Conservation (phyloP, 257 asterid genomes). For the Lantana camara region DNA sequence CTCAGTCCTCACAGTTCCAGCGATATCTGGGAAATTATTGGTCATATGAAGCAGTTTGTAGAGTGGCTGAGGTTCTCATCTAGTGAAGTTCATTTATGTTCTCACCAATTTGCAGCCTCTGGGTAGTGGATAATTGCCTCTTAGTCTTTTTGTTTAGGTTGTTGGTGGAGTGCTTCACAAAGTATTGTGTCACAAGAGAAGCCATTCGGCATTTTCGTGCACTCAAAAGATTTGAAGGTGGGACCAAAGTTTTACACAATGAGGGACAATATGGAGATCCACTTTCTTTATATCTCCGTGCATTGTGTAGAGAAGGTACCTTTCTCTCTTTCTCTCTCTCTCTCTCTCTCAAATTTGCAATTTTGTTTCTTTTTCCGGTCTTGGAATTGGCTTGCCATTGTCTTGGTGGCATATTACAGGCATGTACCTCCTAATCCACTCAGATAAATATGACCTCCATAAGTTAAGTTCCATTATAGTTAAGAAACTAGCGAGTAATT, state of each 20-base stretch:
- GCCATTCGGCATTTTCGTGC: slow-evolving; percentile 97
- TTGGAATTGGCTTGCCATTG: slow-evolving; percentile 5
- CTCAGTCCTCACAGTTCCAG: slow-evolving; percentile 6
- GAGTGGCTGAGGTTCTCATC: slow-evolving; percentile 1
- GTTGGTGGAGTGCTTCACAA: slow-evolving; percentile 96
- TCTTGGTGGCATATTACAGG: slow-evolving; percentile 1
- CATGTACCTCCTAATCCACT: neutral
- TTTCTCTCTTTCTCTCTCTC: neutral
- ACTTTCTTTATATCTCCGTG: slow-evolving; percentile 92
- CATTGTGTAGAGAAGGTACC: slow-evolving; percentile 93
- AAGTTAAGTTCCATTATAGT: slow-evolving; percentile 13
- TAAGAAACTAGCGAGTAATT: neutral
- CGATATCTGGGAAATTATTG: slow-evolving; percentile 20
- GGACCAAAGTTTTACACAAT: slow-evolving; percentile 62
- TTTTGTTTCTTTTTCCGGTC: slow-evolving; percentile 13
- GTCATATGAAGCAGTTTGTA: slow-evolving; percentile 21
- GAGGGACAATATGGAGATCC: slow-evolving; percentile 96
- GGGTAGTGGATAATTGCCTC: slow-evolving; percentile 22
- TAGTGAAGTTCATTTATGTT: slow-evolving; percentile 14
- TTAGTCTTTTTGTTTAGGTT: slow-evolving; percentile 48
- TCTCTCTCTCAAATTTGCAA: slow-evolving; percentile 1
- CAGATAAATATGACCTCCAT: neutral
- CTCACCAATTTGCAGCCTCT: slow-evolving; percentile 14
- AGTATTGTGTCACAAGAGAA: slow-evolving; percentile 90
- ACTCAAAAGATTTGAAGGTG: slow-evolving; percentile 77